Base-by-base conservation (phyloP, 441 rosid species). In the Erodium texanum region DNA sequence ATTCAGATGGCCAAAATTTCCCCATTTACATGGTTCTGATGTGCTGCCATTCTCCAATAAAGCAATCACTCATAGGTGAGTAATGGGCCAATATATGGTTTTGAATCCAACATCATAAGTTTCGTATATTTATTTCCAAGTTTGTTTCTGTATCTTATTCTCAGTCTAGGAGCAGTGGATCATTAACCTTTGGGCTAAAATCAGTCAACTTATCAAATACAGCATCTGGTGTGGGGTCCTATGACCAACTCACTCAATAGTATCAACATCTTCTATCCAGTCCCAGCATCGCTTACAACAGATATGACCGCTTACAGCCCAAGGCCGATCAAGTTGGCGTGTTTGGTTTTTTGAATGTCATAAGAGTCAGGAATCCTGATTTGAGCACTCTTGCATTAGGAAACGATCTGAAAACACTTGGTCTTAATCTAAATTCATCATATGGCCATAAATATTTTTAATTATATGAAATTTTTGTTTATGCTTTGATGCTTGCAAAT, bases 381-480 rank as follows among this genome's bases (percentile, higher is more conserved):
- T 83, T 94, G 67, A 85, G 90, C 14, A 84, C 97, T 50, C 83
- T 93, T 52, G 97, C 99, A 6, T 93, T 89, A 72, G 99, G 99
- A 77, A 93, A 89, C 70, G 99, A 93, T 71, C 77, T 93, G 73
- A 94, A 96, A 14, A 87, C 94, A 50, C 87, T 94, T 10, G 98
- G 99, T 20, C 79, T 92, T 71, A 86, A 90, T 75, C 77, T 94
- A 82, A 94, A 92, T 77, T 89, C 99, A 27, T 65, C 93, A 10
- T 97, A 88, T 67, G 85, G 80, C 83, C 96, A n/a, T n/a, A n/a
- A n/a, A n/a, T n/a, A n/a, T n/a, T n/a, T n/a, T n/a, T n/a, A n/a
- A n/a, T n/a, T n/a, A n/a, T n/a, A n/a, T n/a, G n/a, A n/a, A n/a
- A n/a, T n/a, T n/a, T n/a, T n/a, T n/a, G n/a, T n/a, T n/a, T n/a